Conservation (phyloP, 148 eudicot genomes). For the Persicaria tinctoria region DNA sequence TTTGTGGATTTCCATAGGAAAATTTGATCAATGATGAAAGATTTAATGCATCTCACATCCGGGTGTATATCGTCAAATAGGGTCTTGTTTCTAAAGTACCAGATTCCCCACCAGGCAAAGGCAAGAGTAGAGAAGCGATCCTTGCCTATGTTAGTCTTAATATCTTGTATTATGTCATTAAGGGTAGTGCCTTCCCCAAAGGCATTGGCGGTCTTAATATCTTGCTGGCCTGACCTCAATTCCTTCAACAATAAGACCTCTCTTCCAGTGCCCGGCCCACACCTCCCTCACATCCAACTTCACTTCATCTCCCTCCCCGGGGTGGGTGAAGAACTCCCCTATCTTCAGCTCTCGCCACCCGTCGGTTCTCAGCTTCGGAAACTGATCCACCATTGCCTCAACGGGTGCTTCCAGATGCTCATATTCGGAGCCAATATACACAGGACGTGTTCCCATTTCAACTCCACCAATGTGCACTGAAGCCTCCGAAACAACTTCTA, state of each 20-base stretch:
- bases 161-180: no score
- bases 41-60: no score
- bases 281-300: background rate
- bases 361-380: background rate
- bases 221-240: background rate
- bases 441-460: background rate
- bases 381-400: background rate
- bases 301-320: background rate
- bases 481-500: background rate
- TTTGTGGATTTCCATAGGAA: no score
- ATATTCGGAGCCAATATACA: background rate
- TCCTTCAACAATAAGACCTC: background rate
- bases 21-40: no score
- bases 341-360: background rate
- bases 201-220: no score
- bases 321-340: background rate
- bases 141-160: no score
- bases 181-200: no score
- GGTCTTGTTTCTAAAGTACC: no score
- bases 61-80: no score
- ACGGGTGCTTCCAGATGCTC: background rate
- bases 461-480: background rate
- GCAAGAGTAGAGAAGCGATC: no score
- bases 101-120: no score
- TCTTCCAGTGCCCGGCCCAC: background rate